Evolutionary conservation across 495 filamentous ascomycete species (phyloP), one percentile per base, ranked within the genome.

Genomic region (Penicillium maclennaniae): DNA sequence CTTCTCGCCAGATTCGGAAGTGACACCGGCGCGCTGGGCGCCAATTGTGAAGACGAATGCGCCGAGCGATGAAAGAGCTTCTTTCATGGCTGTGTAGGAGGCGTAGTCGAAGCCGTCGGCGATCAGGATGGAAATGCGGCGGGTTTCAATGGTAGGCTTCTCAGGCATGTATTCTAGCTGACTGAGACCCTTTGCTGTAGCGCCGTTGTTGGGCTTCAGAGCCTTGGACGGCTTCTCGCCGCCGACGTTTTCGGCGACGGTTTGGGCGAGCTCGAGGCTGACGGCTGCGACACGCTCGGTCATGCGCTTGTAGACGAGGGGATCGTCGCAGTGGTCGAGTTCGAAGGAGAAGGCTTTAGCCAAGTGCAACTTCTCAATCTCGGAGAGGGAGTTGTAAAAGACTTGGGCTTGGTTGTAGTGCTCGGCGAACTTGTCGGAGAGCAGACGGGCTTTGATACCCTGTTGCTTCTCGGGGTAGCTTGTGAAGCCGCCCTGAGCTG

Each of bases 321-420:
- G 85, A 43, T 96, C 90, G 42, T 95, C 89, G 67, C 91, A 95
- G 69, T 95, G 91, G 60, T 91, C 87, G 7, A 96, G 81, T 69
- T 96, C 91, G 65, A 95, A 96, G 5, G 77, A 73, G 40, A 95
- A 79, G 0, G 91, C 89, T 41, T 77, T 79, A 21, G 78, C 70
- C 4, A 93, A 62, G 68, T 95, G 89, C 12, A 66, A 54, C 65
- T 91, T 86, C 67, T 96, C 92, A 36, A 80, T 71, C 1, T 73
- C 60, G 1, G 83, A 84, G 39, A 93, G 69, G 17, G 87, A 92
- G 74, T 96, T 96, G 72, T 83, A 96, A 78, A 95, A 88, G 4
- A 85, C 60, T 45, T 79, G 76, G 6, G 77, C 73, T 45, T 81
- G 77, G 61, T 78, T 83, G 71, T 78, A 82, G 59, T 95, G 88